Percentiles rank a stretch among this genome's conserved stretches.
Evolutionary conservation across 2,329 filamentous ascomycete species (phyloP).

Genomic region (Venturia nashicola): DNA sequence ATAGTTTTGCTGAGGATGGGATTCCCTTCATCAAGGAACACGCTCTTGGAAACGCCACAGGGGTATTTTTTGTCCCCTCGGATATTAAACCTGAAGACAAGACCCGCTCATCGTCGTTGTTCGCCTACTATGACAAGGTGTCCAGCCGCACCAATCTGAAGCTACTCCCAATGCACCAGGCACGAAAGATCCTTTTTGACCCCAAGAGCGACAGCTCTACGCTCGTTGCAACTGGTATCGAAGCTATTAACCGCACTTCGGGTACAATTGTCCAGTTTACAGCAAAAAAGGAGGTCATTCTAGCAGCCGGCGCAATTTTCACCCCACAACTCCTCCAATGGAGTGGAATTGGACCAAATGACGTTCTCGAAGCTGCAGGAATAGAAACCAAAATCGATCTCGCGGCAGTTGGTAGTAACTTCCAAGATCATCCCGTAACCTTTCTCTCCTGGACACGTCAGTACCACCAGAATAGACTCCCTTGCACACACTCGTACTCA

Average conservation of each 20-base stretch:
- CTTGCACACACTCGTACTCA: not conserved
- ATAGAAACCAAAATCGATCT: slow-evolving; percentile 2
- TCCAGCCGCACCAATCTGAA: not conserved
- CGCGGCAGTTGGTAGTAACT: slow-evolving; percentile 8
- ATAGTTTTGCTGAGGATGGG: not conserved
- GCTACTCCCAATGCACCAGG: not conserved
- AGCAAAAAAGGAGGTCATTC: slow-evolving; percentile 9
- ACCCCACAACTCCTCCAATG: slow-evolving; percentile 9
- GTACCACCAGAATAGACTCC: not conserved
- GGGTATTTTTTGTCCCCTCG: not conserved
- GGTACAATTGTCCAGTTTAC: not conserved
- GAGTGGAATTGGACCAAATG: slow-evolving; percentile 5
- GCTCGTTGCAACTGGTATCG: not conserved
- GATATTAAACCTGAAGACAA: not conserved
- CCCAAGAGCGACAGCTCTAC: not conserved
- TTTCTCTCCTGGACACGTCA: not conserved
- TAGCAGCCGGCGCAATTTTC: slow-evolving; percentile 5
- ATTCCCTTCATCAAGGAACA: not conserved
- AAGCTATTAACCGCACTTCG: not conserved
- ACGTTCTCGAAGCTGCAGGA: not conserved
- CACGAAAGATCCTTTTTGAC: not conserved
- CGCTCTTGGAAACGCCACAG: not conserved
- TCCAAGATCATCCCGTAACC: slow-evolving; percentile 2
- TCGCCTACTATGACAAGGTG: not conserved
- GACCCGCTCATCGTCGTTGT: not conserved